Evolutionary conservation across 331 rosid species (phyloP).

Genomic region (Malus hybrid): DNA sequence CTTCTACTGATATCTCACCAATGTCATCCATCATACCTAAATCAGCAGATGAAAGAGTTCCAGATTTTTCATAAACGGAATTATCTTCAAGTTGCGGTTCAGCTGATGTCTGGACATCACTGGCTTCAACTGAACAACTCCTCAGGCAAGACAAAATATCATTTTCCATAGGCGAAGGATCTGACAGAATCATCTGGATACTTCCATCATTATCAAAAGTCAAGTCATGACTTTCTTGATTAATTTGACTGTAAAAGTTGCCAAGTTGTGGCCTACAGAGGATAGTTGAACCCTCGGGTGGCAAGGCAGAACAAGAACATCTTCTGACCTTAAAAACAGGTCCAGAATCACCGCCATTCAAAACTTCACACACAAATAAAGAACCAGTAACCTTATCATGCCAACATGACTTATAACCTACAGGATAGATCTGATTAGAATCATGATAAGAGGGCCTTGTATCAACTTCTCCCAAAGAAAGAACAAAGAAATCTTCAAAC

Average conservation of each 20-base stretch:
- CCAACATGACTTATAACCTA: constrained; percentile 88
- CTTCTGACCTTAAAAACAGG: constrained; percentile 77
- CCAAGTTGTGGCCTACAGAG: constrained; percentile 36
- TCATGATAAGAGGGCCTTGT: constrained; percentile 64
- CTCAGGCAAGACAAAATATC: constrained; percentile 65
- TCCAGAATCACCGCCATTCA: constrained; percentile 88
- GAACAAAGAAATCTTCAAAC: constrained; percentile 81
- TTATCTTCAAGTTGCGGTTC: constrained; percentile 20
- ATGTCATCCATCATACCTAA: constrained; percentile 45
- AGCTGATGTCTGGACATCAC: constrained; percentile 25
- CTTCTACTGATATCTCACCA: constrained; percentile 81
- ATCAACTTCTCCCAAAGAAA: constrained; percentile 83
- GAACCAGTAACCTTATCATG: constrained; percentile 91
- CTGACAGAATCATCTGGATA: constrained; percentile 61
- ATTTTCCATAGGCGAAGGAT: constrained; percentile 57
- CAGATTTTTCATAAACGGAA: constrained; percentile 26
- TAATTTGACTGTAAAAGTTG: constrained; percentile 28
- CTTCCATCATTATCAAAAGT: constrained; percentile 35
- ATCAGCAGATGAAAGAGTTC: constrained; percentile 18
- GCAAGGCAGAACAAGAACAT: constrained; percentile 55
- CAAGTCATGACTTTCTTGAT: constrained; percentile 35
- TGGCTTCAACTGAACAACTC: constrained; percentile 27
- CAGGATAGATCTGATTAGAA: constrained; percentile 55
- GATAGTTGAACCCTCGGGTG: constrained; percentile 57
- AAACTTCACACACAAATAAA: constrained; percentile 65